A percentile compares a stretch with the other conserved stretches of the same genome.
Evolutionary conservation across 345 rosid genomes (phyloP).

Genomic region (Populus nigra): DNA sequence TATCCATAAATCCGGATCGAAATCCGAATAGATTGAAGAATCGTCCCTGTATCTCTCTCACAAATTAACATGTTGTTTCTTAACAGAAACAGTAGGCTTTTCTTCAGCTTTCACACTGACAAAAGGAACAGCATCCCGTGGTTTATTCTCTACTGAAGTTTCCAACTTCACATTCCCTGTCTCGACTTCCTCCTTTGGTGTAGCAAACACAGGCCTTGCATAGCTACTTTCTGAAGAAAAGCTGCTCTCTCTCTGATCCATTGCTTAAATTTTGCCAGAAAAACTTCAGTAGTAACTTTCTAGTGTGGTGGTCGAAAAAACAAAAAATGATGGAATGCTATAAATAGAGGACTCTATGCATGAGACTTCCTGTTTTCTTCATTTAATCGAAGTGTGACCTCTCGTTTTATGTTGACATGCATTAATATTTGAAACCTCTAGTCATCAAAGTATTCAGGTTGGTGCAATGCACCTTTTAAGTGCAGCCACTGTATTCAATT

Average conservation of each 20-base stretch:
- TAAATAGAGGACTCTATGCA: background rate
- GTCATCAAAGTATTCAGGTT: background rate
- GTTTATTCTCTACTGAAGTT: background rate
- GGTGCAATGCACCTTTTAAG: too few relatives aligned
- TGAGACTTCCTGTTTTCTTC: background rate
- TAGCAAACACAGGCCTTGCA: background rate
- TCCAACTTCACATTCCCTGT: background rate
- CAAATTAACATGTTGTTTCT: too few relatives aligned
- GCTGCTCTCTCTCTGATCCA: background rate
- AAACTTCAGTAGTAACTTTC: too few relatives aligned
- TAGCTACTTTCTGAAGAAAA: background rate
- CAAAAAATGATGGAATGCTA: background rate
- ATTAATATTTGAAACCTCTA: background rate
- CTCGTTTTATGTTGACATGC: background rate
- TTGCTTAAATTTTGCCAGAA: background rate
- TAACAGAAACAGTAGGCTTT: background rate
- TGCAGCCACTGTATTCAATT: background rate
- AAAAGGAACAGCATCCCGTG: background rate
- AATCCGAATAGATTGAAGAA: too few relatives aligned
- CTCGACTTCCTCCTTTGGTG: background rate
- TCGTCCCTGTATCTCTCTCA: too few relatives aligned
- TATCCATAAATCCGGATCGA: too few relatives aligned
- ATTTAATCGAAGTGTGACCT: background rate
- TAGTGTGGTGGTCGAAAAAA: too few relatives aligned
- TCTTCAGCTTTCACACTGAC: background rate